Base-by-base conservation (phyloP, 1,284 basidiomycete species). In the Hemileia vastatrix region DNA sequence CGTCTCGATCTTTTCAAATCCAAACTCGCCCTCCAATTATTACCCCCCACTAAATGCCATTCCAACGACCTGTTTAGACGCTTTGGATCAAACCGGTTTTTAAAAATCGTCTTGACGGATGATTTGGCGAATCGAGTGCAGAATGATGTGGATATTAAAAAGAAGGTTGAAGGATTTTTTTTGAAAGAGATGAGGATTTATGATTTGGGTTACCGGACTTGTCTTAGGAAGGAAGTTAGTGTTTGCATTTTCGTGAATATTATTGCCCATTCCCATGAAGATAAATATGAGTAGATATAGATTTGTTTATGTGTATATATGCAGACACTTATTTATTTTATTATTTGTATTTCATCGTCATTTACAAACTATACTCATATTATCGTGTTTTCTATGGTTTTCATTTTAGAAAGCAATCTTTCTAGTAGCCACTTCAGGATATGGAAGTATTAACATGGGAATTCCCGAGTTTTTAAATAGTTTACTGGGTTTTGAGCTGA, bases 71-170 rank as follows among this genome's bases (percentile, higher is more conserved):
- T 61, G n/a, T 32, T 45, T 48, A 50, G 58, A 3, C 45, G 6
- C 9, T 61, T 54, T 48, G 58, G 58, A 13, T 33, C 58, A 8
- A 19, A 61, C 8, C 40, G 13, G 13, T 61, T 61, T 33, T 44
- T 61, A 6, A 21, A 18, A 4, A 18, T 48, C 19, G 21, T 11
- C 33, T 19, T 61, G 15, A 33, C 24, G 21, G 51, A 61, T 4
- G 19, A 61, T 47, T 27, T 54, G 9, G 15, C 27, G n/a, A 11
- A 18, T 23, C 50, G 50, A 18, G 18, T 61, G 19, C 9, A 23
- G 4, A 50, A 44, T 1, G 19, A 31, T 3, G 31, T n/a, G 0
- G 9, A 9, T 6, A 33, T 51, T 11, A 49, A 45, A 19, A 24
- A 44, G 19, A 11, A 6, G 13, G 24, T 47, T 23, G 11, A 5